A percentile compares a stretch with the other conserved stretches of the same genome.
These are phyloP conservation scores for Sporobolomyces pararoseus DNA, from an alignment of 768 basidiomycete genomes.

Conservation along the genomic window DNA sequence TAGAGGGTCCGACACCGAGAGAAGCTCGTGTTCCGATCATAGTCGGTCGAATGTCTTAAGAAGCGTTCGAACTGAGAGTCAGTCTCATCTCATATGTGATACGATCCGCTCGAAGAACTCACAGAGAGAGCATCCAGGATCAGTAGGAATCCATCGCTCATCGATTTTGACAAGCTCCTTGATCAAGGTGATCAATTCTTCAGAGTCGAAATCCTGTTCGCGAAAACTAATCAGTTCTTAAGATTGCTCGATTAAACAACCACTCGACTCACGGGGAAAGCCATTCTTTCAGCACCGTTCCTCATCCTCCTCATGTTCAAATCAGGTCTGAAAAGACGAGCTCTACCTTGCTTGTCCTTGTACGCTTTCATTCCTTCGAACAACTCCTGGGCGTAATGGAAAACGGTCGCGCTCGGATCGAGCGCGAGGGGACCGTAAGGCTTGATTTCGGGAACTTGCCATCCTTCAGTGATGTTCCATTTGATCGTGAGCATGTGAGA, in stretches of 20 bases:
- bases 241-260: too few relatives aligned
- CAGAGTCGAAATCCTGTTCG: slow-evolving; percentile 64
- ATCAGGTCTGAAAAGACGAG: slow-evolving; percentile 77
- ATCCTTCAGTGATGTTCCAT: slow-evolving; percentile 70
- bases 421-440: slow-evolving; percentile 72
- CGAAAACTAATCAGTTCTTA: too few relatives aligned
- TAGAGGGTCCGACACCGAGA: slow-evolving; percentile 65
- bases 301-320: slow-evolving; percentile 66
- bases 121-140: slow-evolving; percentile 83
- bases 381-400: slow-evolving; percentile 83
- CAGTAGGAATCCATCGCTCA: slow-evolving; percentile 81
- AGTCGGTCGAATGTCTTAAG: slow-evolving; percentile 71
- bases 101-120: too few relatives aligned
- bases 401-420: slow-evolving; percentile 72
- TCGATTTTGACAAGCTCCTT: slow-evolving; percentile 81
- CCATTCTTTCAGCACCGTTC: slow-evolving; percentile 62
- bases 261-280: slow-evolving; percentile 36
- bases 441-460: slow-evolving; percentile 74
- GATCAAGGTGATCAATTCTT: slow-evolving; percentile 69
- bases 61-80: neutral
- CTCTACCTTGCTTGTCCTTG: slow-evolving; percentile 57
- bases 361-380: slow-evolving; percentile 92
- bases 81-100: too few relatives aligned
- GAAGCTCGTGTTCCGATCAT: slow-evolving; percentile 57
- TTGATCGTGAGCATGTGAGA: slow-evolving; percentile 48